A percentile compares a stretch with the other conserved stretches of the same genome.
These are phyloP conservation scores for Dianthus caryophyllus DNA, from an alignment of 148 eudicot genomes.

Conservation along the genomic window DNA sequence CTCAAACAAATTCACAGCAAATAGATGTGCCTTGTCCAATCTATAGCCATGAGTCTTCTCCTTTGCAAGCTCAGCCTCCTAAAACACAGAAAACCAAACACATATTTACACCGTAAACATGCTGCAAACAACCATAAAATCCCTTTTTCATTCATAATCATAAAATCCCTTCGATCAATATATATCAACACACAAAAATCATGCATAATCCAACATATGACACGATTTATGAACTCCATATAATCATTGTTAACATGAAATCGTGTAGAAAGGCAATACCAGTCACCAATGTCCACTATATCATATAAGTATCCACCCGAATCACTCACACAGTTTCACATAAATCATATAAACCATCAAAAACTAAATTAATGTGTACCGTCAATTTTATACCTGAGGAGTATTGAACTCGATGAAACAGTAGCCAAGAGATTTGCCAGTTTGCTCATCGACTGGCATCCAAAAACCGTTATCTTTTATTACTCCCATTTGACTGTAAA, in stretches of 20 bases:
- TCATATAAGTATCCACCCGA: not conserved
- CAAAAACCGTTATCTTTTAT: constrained; percentile 74
- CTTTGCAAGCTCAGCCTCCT: constrained; percentile 87
- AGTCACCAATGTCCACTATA: not conserved
- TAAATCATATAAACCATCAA: not conserved
- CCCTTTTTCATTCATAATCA: not conserved
- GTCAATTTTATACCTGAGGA: constrained; percentile 73
- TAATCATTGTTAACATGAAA: no score
- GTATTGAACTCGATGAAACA: constrained; percentile 83
- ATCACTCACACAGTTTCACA: not conserved
- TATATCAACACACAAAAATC: not conserved
- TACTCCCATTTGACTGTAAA: constrained; percentile 63
- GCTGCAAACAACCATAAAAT: not conserved
- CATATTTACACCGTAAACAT: not conserved
- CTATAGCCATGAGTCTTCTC: constrained; percentile 73
- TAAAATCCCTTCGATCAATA: not conserved
- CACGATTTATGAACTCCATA: not conserved
- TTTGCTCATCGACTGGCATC: constrained; percentile 69
- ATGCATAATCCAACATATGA: not conserved
- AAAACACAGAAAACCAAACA: not conserved
- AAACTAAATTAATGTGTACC: not conserved
- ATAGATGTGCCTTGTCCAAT: constrained; percentile 66
- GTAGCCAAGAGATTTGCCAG: constrained; percentile 63
- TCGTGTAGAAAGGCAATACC: not conserved
- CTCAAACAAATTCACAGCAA: constrained; percentile 77